Evolutionary conservation across 192 early-diverging fungal genomes (phyloP), one percentile per base, ranked within the genome.

Genomic region (Phlyctochytrium planicorne): DNA sequence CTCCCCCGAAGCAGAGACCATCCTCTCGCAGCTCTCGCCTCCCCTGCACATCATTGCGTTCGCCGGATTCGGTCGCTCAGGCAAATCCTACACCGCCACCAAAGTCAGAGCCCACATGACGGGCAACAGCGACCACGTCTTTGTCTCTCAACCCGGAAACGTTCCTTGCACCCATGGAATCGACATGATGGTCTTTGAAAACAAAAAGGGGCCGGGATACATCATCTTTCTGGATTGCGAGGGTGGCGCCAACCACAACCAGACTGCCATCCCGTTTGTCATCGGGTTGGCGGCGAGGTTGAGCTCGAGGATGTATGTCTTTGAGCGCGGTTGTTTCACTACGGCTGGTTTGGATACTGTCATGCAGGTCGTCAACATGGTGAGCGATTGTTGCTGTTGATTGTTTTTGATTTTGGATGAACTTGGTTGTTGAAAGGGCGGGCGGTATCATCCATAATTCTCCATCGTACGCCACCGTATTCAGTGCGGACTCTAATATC

Each of bases 281-380:
- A 80, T 84, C 57, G 82, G 78, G 14, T 68, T 84, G n/a, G 82
- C 82, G n/a, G 82, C 82, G 3, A 67, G 82, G 2, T 59, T 84
- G 37, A 76, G 77, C 20, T 70, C 74, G 34, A 16, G 68, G 24
- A 78, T 84, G 63, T 84, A 79, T 70, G 82, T 77, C 4, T 84
- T 80, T 71, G 82, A 84, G 69, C 73, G 82, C 6, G 77, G 72
- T 23, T 84, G 82, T 63, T 84, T 84, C 65, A 84, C 82, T 0
- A 84, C 82, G 12, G 82, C 75, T 25, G 82, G 82, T 14, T 61
- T 84, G 60, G 82, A 84, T 35, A 79, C 78, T 6, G 82, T 84
- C 59, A 80, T 84, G 78, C 82, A 84, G 59, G 78, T 84, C 31
- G 72, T 84, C 55, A 84, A 84, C 65, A 84, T 84, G 82, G 77